Conservation (phyloP, 2,329 filamentous ascomycete genomes). For the Colletotrichum tabaci region DNA sequence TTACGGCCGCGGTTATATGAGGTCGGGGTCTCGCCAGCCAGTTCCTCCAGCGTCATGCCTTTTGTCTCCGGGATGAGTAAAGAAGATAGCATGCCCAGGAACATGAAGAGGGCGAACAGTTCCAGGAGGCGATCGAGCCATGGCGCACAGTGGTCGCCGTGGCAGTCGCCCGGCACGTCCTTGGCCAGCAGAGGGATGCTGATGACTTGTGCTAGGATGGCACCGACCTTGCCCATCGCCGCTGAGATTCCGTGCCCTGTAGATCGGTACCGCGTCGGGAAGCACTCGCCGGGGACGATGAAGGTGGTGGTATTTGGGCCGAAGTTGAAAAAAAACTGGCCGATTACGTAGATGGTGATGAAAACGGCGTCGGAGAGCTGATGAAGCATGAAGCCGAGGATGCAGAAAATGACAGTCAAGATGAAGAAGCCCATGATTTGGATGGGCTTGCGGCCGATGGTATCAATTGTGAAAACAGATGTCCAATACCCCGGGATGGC, state of each 20-base stretch:
- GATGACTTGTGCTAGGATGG: slow-evolving; percentile 77
- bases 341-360: slow-evolving; percentile 74
- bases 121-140: slow-evolving; percentile 83
- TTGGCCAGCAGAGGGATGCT: slow-evolving; percentile 74
- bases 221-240: slow-evolving; percentile 77
- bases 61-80: slow-evolving; percentile 85
- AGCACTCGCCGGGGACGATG: slow-evolving; percentile 75
- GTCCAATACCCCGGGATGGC: slow-evolving; percentile 87
- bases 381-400: slow-evolving; percentile 74
- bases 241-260: slow-evolving; percentile 77
- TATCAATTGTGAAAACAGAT: slow-evolving; percentile 81
- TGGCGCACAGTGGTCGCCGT: slow-evolving; percentile 63
- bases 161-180: slow-evolving; percentile 65
- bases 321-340: slow-evolving; percentile 78
- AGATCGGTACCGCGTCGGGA: slow-evolving; percentile 74
- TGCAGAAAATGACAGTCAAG: slow-evolving; percentile 73
- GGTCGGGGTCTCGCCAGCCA: slow-evolving; percentile 77
- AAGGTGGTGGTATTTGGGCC: slow-evolving; percentile 78
- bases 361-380: slow-evolving; percentile 63
- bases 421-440: slow-evolving; percentile 75
- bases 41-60: slow-evolving; percentile 79
- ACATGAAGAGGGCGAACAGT: slow-evolving; percentile 86
- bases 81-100: slow-evolving; percentile 77
- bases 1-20: slow-evolving; percentile 68
- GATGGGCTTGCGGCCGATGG: slow-evolving; percentile 82